Evolutionary conservation across 2,329 filamentous ascomycete species (phyloP).

Genomic region (Elsinoe arachidis): DNA sequence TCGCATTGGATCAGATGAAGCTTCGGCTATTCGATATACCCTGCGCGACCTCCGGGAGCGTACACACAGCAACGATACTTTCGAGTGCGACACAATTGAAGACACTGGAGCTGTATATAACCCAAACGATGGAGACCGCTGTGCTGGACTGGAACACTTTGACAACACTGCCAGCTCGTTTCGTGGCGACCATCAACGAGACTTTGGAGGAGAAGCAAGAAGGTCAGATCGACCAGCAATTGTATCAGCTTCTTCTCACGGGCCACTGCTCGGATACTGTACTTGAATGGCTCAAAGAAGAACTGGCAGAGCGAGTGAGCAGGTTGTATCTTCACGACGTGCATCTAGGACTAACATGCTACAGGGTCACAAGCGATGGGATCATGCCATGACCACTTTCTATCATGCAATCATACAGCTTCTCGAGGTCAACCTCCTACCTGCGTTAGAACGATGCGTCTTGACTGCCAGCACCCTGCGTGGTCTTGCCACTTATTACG

Average conservation of each 20-base stretch:
- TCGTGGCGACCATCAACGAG: conserved; percentile 49
- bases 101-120: conserved; percentile 37
- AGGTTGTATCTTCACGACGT: background rate
- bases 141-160: conserved; percentile 40
- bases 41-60: conserved; percentile 37
- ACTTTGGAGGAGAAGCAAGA: conserved; percentile 59
- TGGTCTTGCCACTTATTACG: conserved; percentile 74
- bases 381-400: conserved; percentile 71
- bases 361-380: conserved; percentile 89
- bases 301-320: conserved; percentile 66
- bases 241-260: conserved; percentile 78
- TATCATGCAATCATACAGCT: conserved; percentile 69
- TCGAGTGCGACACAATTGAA: conserved; percentile 43
- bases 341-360: background rate
- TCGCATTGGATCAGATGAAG: conserved; percentile 32
- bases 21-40: conserved; percentile 14
- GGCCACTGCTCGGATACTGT: conserved; percentile 68
- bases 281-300: conserved; percentile 82
- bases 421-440: conserved; percentile 79
- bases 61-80: conserved; percentile 17
- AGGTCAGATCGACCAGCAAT: conserved; percentile 61
- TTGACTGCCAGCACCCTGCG: conserved; percentile 75
- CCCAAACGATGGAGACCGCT: conserved; percentile 30
- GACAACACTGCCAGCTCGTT: conserved; percentile 14
- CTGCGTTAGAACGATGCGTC: conserved; percentile 72